Evolutionary conservation across 176 grass and related monocot species (phyloP).

Genomic region (Avena insularis): DNA sequence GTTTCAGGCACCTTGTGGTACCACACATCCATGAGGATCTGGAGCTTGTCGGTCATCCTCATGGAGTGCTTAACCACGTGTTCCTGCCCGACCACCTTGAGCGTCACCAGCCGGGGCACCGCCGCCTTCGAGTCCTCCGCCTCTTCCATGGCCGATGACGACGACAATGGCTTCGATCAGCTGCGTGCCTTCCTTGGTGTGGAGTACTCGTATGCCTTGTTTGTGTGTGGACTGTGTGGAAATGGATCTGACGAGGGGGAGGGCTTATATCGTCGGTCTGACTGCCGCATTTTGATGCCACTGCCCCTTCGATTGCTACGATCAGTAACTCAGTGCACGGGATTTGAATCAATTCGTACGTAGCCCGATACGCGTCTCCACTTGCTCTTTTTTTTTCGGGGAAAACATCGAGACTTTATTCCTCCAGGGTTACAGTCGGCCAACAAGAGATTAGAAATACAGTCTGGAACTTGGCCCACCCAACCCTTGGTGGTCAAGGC

Average conservation of each 20-base stretch:
- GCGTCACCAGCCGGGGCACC: not conserved
- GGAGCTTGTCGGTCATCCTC: not conserved
- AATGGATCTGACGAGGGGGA: not conserved
- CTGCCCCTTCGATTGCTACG: not conserved
- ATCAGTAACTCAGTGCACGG: not conserved
- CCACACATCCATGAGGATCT: conserved; percentile 8
- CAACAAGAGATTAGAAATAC: no score
- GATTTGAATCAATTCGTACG: not conserved
- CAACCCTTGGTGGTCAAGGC: no score
- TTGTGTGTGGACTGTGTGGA: not conserved
- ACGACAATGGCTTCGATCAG: not conserved
- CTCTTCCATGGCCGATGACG: not conserved
- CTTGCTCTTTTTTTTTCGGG: not conserved
- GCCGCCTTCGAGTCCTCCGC: not conserved
- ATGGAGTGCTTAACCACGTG: not conserved
- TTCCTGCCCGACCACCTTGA: conserved; percentile 18
- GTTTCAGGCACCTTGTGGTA: conserved; percentile 14
- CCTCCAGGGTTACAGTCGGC: no score
- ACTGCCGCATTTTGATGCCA: not conserved
- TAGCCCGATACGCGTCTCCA: not conserved
- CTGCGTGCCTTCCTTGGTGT: no score
- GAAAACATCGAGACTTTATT: no score
- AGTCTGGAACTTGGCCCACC: no score
- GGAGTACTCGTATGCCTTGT: not conserved
- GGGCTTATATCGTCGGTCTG: not conserved